Percentiles rank a stretch among this genome's conserved stretches.
Conservation (phyloP, 2,329 filamentous ascomycete species). For the Aureobasidium sp. region DNA sequence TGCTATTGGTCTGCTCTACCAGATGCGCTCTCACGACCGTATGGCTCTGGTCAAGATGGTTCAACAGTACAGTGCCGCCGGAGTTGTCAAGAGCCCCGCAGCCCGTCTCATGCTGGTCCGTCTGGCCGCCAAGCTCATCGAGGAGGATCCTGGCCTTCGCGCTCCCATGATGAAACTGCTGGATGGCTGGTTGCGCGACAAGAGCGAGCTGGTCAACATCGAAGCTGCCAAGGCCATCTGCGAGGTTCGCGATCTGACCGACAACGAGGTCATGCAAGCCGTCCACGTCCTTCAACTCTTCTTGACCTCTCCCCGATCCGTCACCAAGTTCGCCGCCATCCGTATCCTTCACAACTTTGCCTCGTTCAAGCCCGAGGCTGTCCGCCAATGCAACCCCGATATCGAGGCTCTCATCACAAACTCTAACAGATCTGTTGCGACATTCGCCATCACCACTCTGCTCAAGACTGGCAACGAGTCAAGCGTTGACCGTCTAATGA, state of each 20-base stretch:
- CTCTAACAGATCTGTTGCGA: slow-evolving; percentile 93
- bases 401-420: slow-evolving; percentile 96
- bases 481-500: slow-evolving; percentile 94
- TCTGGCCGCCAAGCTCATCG: slow-evolving; percentile 83
- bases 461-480: slow-evolving; percentile 98
- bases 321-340: slow-evolving; percentile 96
- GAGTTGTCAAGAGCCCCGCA: slow-evolving; percentile 89
- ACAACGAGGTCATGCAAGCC: slow-evolving; percentile 82
- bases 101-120: slow-evolving; percentile 88
- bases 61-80: slow-evolving; percentile 90
- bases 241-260: slow-evolving; percentile 85
- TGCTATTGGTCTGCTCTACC: slow-evolving; percentile 91
- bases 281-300: slow-evolving; percentile 95
- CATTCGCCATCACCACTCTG: slow-evolving; percentile 94
- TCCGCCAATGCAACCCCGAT: slow-evolving; percentile 90
- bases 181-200: slow-evolving; percentile 93
- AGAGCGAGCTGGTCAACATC: slow-evolving; percentile 99
- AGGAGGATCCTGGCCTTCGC: slow-evolving; percentile 79
- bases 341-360: slow-evolving; percentile 94
- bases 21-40: slow-evolving; percentile 93
- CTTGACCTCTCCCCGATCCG: slow-evolving; percentile 86
- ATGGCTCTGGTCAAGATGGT: slow-evolving; percentile 99
- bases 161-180: slow-evolving; percentile 97
- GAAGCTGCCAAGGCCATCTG: slow-evolving; percentile 98
- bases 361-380: slow-evolving; percentile 87